Evolutionary conservation across 192 early-diverging fungal genomes (phyloP), one percentile per base, ranked within the genome.

Genomic region (Funneliformis geosporum): DNA sequence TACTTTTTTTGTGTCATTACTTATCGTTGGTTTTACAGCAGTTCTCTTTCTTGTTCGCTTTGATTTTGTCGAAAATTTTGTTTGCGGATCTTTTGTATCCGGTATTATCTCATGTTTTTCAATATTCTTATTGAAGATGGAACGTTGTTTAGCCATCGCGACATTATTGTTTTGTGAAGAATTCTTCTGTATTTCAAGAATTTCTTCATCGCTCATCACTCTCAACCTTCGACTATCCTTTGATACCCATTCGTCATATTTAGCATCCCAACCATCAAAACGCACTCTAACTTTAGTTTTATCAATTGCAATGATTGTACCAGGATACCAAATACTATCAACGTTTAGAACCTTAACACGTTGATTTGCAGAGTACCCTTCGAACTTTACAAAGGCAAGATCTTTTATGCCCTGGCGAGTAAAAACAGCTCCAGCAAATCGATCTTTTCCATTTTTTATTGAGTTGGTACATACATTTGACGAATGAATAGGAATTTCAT

Each of bases 231-330:
- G 70, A 78, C 88, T 89, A 14, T 85, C 86, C 0, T 83, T 84
- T 4, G 83, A 75, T 18, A 89, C 70, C 88, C 88, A 89, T 78
- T 89, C 88, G 50, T 89, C 88, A 79, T 82, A 87, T 21, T 82
- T 70, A 8, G 82, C 73, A 46, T 76, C 82, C 86, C 88, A 87
- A 9, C 83, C 86, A 79, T 89, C 88, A 59, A 83, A 87, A 39
- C 83, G 86, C 23, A 89, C 80, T 60, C 74, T 81, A 21, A 89
- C 84, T 69, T 81, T 82, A 3, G 83, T 83, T 14, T 80, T 77
- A 11, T 84, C 64, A 74, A 85, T 79, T 0, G 73, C 83, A 4
- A 86, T 79, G 79, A 87, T 77, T 8, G 70, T 59, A 14, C 86
- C 88, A 8, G 79, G 81, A 33, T 87, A 83, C 88, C 88, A 89